Conservation (phyloP, 1,284 basidiomycete species). For the Cryptococcus deneoformans region DNA sequence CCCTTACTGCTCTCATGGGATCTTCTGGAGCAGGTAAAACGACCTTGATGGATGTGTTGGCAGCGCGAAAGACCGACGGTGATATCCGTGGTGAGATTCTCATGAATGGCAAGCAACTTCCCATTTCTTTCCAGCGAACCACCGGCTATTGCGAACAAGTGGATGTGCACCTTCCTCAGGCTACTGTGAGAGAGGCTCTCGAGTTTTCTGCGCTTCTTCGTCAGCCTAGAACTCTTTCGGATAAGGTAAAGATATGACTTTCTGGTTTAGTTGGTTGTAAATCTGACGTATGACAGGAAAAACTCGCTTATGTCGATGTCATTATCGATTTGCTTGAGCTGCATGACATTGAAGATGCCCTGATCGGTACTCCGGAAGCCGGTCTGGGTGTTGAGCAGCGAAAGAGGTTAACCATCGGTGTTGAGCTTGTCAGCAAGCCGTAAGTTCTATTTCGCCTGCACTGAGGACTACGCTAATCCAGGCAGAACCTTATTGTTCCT, state of each 20-base stretch:
- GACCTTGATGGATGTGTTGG: slow-evolving; percentile 77
- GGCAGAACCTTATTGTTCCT: slow-evolving; percentile 54
- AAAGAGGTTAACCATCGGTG: slow-evolving; percentile 77
- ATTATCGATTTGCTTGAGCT: slow-evolving; percentile 66
- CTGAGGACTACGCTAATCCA: no score
- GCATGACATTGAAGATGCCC: slow-evolving; percentile 29
- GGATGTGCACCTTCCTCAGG: slow-evolving; percentile 66
- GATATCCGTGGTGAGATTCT: slow-evolving; percentile 73
- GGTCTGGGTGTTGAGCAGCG: slow-evolving; percentile 62
- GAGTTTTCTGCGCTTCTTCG: slow-evolving; percentile 76
- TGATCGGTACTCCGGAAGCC: background rate
- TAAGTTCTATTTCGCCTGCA: slow-evolving; percentile 58
- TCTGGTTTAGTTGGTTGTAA: slow-evolving; percentile 70
- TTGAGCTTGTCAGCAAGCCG: slow-evolving; percentile 62
- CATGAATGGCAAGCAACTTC: slow-evolving; percentile 69
- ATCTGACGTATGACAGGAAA: slow-evolving; percentile 65
- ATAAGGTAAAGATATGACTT: slow-evolving; percentile 72
- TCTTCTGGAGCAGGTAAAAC: slow-evolving; percentile 75
- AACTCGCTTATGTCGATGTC: slow-evolving; percentile 60
- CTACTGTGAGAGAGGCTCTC: slow-evolving; percentile 75
- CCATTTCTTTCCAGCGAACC: slow-evolving; percentile 61
- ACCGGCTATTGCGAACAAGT: slow-evolving; percentile 73
- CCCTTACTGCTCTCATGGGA: slow-evolving; percentile 60
- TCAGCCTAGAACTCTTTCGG: slow-evolving; percentile 64
- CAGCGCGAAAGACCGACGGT: slow-evolving; percentile 69